Conservation (phyloP, 306 rosid species). For the Vigna unguiculata region DNA sequence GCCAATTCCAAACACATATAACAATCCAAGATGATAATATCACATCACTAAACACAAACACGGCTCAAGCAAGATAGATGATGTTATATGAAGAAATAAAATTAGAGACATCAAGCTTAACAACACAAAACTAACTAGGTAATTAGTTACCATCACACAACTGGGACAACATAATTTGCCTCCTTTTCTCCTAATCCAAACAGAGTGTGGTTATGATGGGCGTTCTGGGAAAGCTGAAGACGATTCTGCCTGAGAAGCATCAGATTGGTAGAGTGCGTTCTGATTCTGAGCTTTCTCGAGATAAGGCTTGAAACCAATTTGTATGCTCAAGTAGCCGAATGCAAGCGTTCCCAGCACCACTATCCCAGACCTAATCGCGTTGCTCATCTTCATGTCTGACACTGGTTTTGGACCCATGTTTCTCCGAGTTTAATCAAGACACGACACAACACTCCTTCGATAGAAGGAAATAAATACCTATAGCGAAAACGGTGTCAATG, state of each 20-base stretch:
- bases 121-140: neutral
- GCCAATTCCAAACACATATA: constrained; percentile 15
- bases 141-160: neutral
- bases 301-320: constrained; percentile 77
- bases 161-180: neutral
- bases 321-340: constrained; percentile 79
- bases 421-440: neutral
- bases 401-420: constrained; percentile 42
- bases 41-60: neutral
- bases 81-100: neutral
- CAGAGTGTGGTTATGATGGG: neutral
- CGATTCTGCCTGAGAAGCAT: constrained; percentile 26
- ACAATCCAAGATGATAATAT: neutral
- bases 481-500: neutral
- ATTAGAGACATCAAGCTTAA: neutral
- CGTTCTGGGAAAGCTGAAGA: neutral
- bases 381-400: constrained; percentile 65
- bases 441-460: neutral
- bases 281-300: constrained; percentile 73
- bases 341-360: constrained; percentile 91
- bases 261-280: constrained; percentile 43
- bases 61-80: neutral
- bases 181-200: constrained; percentile 4
- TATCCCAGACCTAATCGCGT: constrained; percentile 76
- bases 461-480: neutral